A percentile compares a stretch with the other conserved stretches of the same genome.
Conservation (phyloP, 116 monocot species). For the Papilionanthe hybrid region DNA sequence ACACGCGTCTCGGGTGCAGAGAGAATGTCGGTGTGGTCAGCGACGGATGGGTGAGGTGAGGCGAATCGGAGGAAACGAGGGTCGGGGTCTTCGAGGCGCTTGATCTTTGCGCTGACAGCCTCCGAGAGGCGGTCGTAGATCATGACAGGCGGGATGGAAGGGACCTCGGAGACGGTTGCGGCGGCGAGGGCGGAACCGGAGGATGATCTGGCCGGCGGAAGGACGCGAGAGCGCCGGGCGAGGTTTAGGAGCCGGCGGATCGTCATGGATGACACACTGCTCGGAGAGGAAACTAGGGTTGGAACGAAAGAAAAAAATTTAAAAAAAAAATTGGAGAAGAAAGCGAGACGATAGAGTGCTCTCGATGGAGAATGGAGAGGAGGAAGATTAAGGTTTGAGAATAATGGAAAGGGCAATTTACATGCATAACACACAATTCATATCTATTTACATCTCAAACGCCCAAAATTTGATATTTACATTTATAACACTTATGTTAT, state of each 20-base stretch:
- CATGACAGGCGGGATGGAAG: constrained; percentile 33
- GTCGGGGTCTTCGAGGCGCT: constrained; percentile 71
- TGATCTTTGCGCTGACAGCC: constrained; percentile 54
- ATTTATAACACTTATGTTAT: too few relatives aligned
- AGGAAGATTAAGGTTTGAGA: neutral
- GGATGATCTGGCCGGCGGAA: constrained; percentile 20
- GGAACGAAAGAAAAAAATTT: too few relatives aligned
- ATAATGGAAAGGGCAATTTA: neutral
- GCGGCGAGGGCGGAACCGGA: constrained; percentile 24
- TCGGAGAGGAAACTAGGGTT: constrained; percentile 4
- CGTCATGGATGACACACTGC: constrained; percentile 37
- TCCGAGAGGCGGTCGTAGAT: constrained; percentile 65
- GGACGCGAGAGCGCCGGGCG: constrained; percentile 26
- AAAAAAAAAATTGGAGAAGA: neutral
- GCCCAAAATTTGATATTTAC: too few relatives aligned
- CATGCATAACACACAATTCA: too few relatives aligned
- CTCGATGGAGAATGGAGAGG: too few relatives aligned
- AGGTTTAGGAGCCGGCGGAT: constrained; percentile 54
- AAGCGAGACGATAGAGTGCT: neutral
- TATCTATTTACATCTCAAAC: too few relatives aligned
- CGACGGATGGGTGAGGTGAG: constrained; percentile 57
- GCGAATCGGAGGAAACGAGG: constrained; percentile 88
- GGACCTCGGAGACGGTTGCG: constrained; percentile 12
- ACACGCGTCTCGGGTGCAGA: constrained; percentile 84
- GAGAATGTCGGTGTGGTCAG: constrained; percentile 70